A percentile compares a stretch with the other conserved stretches of the same genome.
Conservation (phyloP, 2,329 filamentous ascomycete species). For the Botrytis elliptica region DNA sequence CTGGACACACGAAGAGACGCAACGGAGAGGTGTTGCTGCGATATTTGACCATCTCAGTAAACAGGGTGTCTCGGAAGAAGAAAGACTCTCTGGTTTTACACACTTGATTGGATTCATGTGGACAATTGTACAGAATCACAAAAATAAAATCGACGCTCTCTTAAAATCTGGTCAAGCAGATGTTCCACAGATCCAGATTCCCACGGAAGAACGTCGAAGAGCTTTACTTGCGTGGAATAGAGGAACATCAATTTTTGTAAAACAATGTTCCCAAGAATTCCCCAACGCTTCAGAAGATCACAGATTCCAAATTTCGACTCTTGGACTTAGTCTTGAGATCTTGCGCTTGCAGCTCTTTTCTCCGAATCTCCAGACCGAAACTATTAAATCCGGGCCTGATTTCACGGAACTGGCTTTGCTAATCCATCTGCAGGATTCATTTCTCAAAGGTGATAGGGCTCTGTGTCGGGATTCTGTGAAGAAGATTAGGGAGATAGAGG, state of each 20-base stretch:
- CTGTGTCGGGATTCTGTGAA: not conserved
- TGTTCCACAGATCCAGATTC: not conserved
- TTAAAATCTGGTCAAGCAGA: accelerated
- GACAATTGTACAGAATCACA: not conserved
- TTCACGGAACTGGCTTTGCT: not conserved
- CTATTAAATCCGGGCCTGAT: not conserved
- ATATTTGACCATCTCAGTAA: not conserved
- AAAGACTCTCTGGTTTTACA: not conserved
- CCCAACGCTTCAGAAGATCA: not conserved
- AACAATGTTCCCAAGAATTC: not conserved
- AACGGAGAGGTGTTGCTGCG: not conserved
- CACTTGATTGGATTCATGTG: not conserved
- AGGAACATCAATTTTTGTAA: not conserved
- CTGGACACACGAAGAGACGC: not conserved
- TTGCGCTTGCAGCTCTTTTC: not conserved
- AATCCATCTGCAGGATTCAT: not conserved
- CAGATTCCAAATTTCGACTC: not conserved
- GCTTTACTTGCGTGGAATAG: slow-evolving; percentile 12
- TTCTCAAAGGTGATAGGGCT: not conserved
- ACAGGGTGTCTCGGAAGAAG: not conserved
- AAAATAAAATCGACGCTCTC: not conserved
- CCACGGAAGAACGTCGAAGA: not conserved
- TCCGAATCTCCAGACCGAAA: not conserved
- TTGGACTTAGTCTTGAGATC: not conserved
- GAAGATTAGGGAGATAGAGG: not conserved